phyloP scores from a whole-genome alignment of 2,329 filamentous ascomycete species.

The Beauveria australis region DNA sequence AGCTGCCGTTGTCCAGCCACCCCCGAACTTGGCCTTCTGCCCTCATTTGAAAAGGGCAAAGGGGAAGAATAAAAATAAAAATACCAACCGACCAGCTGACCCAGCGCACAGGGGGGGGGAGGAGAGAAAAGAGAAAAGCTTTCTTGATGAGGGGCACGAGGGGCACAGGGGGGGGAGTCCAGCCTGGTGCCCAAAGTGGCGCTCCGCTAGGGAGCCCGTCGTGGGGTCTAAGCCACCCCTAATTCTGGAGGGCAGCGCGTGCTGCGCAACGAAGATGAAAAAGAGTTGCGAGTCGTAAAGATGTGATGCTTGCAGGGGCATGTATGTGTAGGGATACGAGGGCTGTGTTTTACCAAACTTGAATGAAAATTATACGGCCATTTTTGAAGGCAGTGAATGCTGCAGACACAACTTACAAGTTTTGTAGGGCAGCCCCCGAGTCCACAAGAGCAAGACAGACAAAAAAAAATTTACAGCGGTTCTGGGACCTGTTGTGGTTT shows the following conservation, averaged over 20 bases:
- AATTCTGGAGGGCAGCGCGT: neutral
- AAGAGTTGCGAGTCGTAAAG: no score
- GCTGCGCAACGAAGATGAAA: no score
- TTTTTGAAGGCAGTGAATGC: neutral
- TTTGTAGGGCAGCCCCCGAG: neutral
- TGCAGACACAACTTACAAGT: neutral
- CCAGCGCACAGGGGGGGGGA: neutral
- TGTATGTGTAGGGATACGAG: no score
- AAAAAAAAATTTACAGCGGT: no score
- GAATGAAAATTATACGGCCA: slow-evolving; percentile 1
- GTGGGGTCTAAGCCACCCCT: slow-evolving; percentile 10
- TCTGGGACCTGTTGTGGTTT: no score
- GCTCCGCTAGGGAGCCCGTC: neutral
- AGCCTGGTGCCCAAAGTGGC: slow-evolving; percentile 8
- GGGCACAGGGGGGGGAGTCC: no score
- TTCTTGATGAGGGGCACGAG: neutral
- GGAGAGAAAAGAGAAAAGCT: neutral
- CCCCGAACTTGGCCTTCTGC: neutral
- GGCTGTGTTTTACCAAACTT: neutral
- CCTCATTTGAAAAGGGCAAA: neutral
- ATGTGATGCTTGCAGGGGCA: neutral
- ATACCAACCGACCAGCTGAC: slow-evolving; percentile 1
- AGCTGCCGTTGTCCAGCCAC: neutral
- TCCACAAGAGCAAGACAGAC: no score
- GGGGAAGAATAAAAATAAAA: neutral